Evolutionary conservation across 2,329 filamentous ascomycete species (phyloP).

Genomic region (Cercospora canescens): DNA sequence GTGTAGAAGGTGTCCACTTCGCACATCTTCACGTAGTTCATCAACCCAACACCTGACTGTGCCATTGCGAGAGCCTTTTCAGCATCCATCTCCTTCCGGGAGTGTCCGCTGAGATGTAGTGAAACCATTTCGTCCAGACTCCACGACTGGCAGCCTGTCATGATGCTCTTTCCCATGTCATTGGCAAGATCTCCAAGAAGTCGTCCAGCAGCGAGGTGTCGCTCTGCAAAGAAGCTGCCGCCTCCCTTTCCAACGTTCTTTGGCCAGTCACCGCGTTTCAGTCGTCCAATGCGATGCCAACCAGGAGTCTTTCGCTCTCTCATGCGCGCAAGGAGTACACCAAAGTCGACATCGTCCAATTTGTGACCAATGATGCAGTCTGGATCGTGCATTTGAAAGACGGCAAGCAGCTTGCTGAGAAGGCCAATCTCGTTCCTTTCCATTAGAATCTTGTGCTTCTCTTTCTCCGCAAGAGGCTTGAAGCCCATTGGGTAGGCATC

Average conservation of each 20-base stretch:
- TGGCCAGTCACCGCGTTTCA: conserved; percentile 85
- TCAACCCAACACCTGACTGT: conserved; percentile 75
- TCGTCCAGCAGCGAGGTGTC: conserved; percentile 83
- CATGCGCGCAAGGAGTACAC: conserved; percentile 81
- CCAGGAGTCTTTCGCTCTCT: conserved; percentile 88
- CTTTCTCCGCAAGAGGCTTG: conserved; percentile 72
- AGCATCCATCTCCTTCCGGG: conserved; percentile 82
- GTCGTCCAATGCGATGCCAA: conserved; percentile 89
- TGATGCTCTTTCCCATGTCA: conserved; percentile 93
- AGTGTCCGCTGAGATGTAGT: conserved; percentile 75
- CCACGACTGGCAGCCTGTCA: conserved; percentile 98
- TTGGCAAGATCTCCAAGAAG: conserved; percentile 93
- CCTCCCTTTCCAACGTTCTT: conserved; percentile 80
- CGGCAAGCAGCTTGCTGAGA: conserved; percentile 82
- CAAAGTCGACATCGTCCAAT: conserved; percentile 96
- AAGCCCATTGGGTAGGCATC: conserved; percentile 80
- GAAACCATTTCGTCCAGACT: conserved; percentile 97
- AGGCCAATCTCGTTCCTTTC: conserved; percentile 84
- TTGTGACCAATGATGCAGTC: conserved; percentile 94
- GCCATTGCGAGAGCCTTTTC: conserved; percentile 82
- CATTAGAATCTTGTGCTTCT: conserved; percentile 74
- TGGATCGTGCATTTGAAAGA: conserved; percentile 84
- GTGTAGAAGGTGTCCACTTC: conserved; percentile 97
- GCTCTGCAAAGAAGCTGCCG: conserved; percentile 89
- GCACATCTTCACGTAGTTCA: conserved; percentile 92